Evolutionary conservation across 352 stramenopile species (phyloP), one percentile per base, ranked within the genome.

Genomic region (Pythium brachiatum): DNA sequence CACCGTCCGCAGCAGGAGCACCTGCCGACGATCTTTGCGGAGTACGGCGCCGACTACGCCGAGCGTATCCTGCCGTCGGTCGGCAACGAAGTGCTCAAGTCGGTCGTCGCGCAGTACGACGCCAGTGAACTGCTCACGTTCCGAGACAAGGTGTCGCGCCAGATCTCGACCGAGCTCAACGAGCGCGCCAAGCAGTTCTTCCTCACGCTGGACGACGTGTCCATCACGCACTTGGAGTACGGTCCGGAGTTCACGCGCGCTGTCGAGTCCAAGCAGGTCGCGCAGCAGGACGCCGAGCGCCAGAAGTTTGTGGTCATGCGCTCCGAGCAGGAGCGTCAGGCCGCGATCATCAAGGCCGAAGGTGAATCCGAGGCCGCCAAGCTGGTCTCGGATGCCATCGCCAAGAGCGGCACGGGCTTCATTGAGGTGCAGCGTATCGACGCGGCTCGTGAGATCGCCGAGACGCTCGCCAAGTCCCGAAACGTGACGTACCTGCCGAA

Each of bases 401-500:
- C 98, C 75, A 97, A 98, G 83, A 98, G 91, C 63, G 98, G 98
- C 52, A 92, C 88, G 55, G 98, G 96, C 47, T 98, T 99, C 75
- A 98, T 99, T 63, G 97, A 99, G 76, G 97, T 99, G 58, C 94
- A 98, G 74, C 94, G 97, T 73, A 99, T 99, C 67, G 97, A 99
- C 76, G 98, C 98, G 15, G 98, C 98, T n/a, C 98, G 98, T 66
- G 97, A 99, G 75, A 99, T 99, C 74, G 98, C 98, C 6, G 90
- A 94, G 77, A 99, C 97, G 39, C 84, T 99, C 29, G 93, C 97
- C 52, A 94, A 92, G 74, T 97, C 92, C 55, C 92, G 96, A 68
- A 99, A 99, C 78, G 89, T 99, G 56, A 98, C 96, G 53, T 99
- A 99, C 86, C 81, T 99, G 61, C 98, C 98, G 36, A 90, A 93